Evolutionary conservation across 1,284 basidiomycete genomes (phyloP).

Genomic region (Amylostereum chailletii): DNA sequence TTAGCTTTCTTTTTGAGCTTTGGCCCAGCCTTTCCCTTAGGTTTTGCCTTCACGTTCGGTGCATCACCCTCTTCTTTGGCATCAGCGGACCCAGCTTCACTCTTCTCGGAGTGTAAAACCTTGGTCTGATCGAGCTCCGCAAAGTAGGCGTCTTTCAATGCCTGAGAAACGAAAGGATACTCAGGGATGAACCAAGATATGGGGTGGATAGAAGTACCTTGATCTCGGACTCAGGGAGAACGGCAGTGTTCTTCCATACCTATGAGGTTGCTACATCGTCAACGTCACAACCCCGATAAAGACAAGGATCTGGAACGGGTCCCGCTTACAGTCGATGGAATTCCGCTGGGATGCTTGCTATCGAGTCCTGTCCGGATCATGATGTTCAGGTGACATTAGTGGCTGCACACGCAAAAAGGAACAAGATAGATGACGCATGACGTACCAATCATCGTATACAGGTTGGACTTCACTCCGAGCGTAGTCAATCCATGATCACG

Average conservation of each 20-base stretch:
- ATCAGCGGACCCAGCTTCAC: conserved; percentile 9
- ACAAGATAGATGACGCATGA: neutral
- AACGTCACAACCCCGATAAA: neutral
- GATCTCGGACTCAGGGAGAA: conserved; percentile 50
- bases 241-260: conserved; percentile 57
- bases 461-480: conserved; percentile 59
- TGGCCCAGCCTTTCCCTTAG: conserved; percentile 29
- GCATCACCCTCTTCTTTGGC: conserved; percentile 20
- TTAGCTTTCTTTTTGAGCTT: conserved; percentile 36
- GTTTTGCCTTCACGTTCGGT: conserved; percentile 8
- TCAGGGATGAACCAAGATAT: neutral
- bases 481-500: conserved; percentile 54
- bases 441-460: conserved; percentile 56
- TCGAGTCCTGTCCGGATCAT: conserved; percentile 40
- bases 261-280: conserved; percentile 16
- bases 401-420: neutral
- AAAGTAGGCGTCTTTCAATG: conserved; percentile 50
- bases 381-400: neutral
- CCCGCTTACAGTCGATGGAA: conserved; percentile 51
- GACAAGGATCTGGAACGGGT: conserved; percentile 1
- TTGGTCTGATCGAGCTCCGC: conserved; percentile 23
- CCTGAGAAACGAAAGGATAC: conserved; percentile 24
- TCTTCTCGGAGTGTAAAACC: neutral
- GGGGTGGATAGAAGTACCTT: conserved; percentile 31
- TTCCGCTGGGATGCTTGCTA: conserved; percentile 65